These are phyloP conservation scores for Agaricales sp. DNA, from an alignment of 1,284 basidiomycete species.

Conservation along the genomic window DNA sequence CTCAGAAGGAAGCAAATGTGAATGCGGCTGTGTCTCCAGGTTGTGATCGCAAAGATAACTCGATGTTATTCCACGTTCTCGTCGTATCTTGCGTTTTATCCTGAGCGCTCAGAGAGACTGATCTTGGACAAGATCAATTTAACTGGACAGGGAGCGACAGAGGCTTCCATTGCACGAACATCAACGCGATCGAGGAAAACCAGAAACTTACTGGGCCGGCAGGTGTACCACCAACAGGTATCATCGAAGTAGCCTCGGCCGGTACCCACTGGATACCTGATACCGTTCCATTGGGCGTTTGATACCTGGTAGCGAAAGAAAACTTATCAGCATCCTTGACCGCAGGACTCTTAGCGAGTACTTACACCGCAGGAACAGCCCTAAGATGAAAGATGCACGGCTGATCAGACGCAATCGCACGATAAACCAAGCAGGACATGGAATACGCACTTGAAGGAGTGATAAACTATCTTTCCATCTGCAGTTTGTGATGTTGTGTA, in stretches of 20 bases:
- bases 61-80: too few species aligned
- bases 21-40: too few species aligned
- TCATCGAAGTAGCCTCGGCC: slow-evolving; percentile 47
- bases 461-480: slow-evolving; percentile 53
- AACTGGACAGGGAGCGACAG: background rate
- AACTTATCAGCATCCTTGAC: slow-evolving; percentile 15
- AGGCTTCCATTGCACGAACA: too few species aligned
- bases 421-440: slow-evolving; percentile 4
- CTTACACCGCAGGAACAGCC: slow-evolving; percentile 58
- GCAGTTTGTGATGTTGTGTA: slow-evolving; percentile 52
- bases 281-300: slow-evolving; percentile 54
- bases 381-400: slow-evolving; percentile 22
- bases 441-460: slow-evolving; percentile 54
- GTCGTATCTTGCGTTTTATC: too few species aligned
- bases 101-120: too few species aligned
- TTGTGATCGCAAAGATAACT: too few species aligned
- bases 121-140: background rate
- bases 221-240: slow-evolving; percentile 48
- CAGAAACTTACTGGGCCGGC: slow-evolving; percentile 37
- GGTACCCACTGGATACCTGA: slow-evolving; percentile 71
- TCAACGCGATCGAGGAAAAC: slow-evolving; percentile 1
- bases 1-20: too few species aligned
- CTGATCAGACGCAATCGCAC: slow-evolving; percentile 7
- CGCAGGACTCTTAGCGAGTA: slow-evolving; percentile 9
- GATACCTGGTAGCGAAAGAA: slow-evolving; percentile 39